Base-by-base conservation (phyloP, 805 yeast species). In the Kuraishia cidri region DNA sequence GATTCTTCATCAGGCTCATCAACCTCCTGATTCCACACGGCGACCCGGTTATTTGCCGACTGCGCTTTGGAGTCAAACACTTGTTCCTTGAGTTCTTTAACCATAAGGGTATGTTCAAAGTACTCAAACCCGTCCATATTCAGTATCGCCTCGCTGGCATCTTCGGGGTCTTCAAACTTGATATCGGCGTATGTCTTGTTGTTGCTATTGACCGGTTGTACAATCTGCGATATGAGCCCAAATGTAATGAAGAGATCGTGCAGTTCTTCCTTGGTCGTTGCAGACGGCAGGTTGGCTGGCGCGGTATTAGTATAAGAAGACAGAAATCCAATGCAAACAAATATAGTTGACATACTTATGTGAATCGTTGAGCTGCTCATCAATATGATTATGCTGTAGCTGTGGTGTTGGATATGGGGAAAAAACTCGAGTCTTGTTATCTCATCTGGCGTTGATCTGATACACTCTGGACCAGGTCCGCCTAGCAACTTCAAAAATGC, bases 81-180 rank as follows among this genome's bases (percentile, higher is more conserved):
- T 7, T 16, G 15, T 8, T 36, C 32, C 5, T 26, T 20, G 3
- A 31, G 12, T 14, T 20, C 23, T 14, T 27, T 26, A 5, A 35
- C 44, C 2, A 41, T 28, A 6, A 48, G 37, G 18, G 18, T 32
- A 5, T 33, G 21, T 6, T 35, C 44, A 24, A 29, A 37, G 22
- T 33, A 42, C 8, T 34, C 36, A 23, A 40, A 47, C 13, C 53
- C 54, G 24, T 47, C 32, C 19, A 48, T 29, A 30, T 49, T 49
- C n/a, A 24, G 18, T 6, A 24, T 24, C 15, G 53, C 50, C 14
- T 44, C 45, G 7, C n/a, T 9, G 4, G 44, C 40, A 35, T 48
- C 53, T 6, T 29, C 25, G 4, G 28, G 10, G n/a, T 44, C 42
- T 12, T 37, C 31, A 28, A 34, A 48, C 10, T 19, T 29, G 6